Conservation (phyloP, 2,329 filamentous ascomycete genomes). For the Sarocladium brachiariae region DNA sequence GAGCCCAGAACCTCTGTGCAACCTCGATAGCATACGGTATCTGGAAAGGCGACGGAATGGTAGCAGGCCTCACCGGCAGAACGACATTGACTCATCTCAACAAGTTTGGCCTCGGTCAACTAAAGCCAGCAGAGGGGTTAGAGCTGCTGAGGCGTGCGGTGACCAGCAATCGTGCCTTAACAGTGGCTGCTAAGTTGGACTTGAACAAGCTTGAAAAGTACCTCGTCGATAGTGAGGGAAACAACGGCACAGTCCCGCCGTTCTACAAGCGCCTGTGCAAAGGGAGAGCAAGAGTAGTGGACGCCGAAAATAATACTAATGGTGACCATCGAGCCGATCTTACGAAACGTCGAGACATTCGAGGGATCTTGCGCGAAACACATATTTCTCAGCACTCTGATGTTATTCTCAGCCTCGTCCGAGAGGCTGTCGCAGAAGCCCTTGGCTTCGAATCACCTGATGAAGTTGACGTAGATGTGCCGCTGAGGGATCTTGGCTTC, state of each 20-base stretch:
- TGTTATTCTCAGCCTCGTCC: slow-evolving; percentile 11
- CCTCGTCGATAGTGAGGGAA: neutral
- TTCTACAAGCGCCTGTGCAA: too few species aligned
- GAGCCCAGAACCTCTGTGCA: slow-evolving; percentile 10
- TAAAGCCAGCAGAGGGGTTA: slow-evolving; percentile 8
- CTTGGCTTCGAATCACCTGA: slow-evolving; percentile 11
- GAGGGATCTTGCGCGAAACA: too few species aligned
- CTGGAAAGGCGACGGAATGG: slow-evolving; percentile 12
- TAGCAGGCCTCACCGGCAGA: slow-evolving; percentile 4
- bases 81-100: slow-evolving; percentile 7
- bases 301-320: too few species aligned
- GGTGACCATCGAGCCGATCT: too few species aligned
- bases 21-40: slow-evolving; percentile 13
- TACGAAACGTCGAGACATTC: too few species aligned
- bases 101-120: slow-evolving; percentile 10
- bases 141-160: slow-evolving; percentile 2
- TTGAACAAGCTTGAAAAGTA: neutral
- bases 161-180: slow-evolving; percentile 7
- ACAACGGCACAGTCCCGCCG: neutral
- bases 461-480: slow-evolving; percentile 12
- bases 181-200: slow-evolving; percentile 10
- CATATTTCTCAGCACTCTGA: neutral
- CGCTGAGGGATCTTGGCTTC: slow-evolving; percentile 13
- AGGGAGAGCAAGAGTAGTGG: too few species aligned
- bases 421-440: slow-evolving; percentile 11